phyloP scores from a whole-genome alignment of 768 basidiomycete species.

The Cytidiella melzeri region DNA sequence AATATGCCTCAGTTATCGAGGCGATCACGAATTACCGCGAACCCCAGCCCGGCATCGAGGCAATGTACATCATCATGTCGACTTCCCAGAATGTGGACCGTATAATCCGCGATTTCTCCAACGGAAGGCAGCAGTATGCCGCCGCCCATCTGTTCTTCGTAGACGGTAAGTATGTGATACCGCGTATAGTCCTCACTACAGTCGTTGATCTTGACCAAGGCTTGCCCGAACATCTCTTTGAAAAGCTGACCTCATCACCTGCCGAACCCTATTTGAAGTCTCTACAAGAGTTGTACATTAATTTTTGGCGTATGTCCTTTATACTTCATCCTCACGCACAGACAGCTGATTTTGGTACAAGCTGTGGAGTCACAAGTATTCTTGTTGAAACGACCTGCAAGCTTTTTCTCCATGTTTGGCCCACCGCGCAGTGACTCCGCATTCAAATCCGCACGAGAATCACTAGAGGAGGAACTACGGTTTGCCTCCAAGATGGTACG shows the following conservation, averaged over 20 bases:
- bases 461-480: conserved; percentile 83
- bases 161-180: conserved; percentile 52
- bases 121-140: conserved; percentile 64
- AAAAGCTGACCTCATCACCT: conserved; percentile 65
- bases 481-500: conserved; percentile 67
- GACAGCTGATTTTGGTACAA: conserved; percentile 24
- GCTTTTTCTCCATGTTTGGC: conserved; percentile 88
- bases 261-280: conserved; percentile 74
- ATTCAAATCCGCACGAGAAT: conserved; percentile 58
- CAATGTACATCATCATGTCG: conserved; percentile 91
- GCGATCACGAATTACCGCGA: conserved; percentile 78
- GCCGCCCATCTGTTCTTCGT: conserved; percentile 90
- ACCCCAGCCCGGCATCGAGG: conserved; percentile 82
- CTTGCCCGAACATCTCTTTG: conserved; percentile 70
- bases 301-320: conserved; percentile 76
- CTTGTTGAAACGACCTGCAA: conserved; percentile 65
- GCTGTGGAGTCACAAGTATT: conserved; percentile 86
- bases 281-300: conserved; percentile 83
- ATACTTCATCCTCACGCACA: neutral
- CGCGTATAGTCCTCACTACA: neutral
- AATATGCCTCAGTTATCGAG: conserved; percentile 71
- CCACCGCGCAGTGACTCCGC: conserved; percentile 71
- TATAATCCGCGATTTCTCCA: conserved; percentile 77
- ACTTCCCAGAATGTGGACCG: conserved; percentile 92
- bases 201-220: conserved; percentile 37